Base-by-base conservation (phyloP, 345 rosid species). In the Chamaenerion angustifolium region DNA sequence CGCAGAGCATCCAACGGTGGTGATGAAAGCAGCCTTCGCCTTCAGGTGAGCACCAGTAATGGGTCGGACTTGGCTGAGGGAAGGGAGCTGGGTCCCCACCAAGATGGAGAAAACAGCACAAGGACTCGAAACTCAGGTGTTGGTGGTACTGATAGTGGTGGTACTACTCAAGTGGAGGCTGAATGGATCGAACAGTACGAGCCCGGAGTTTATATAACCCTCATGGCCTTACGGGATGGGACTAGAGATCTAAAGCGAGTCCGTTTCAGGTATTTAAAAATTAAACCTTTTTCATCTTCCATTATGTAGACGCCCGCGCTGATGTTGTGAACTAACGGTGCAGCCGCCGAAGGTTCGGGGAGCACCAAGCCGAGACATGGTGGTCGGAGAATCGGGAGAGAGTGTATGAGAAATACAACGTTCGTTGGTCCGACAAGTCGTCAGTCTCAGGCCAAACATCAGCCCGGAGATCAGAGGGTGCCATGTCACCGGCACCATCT, bases 361-460 rank as follows among this genome's bases (percentile, higher is more conserved):
- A 92, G 79, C 93, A 92, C 49, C 95, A 92, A 62, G 98, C 96
- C 11, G 93, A 87, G 68, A 68, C 73, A 0, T 92, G 98, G 96
- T 92, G 98, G 98, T 80, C 90, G n/a, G 96, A 92, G 75, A 92
- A 92, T 56, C 95, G 96, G 0, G 95, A 82, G 50, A 92, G 67
- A 69, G 96, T 92, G 49, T 84, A 84, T 13, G 88, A 80, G 53
- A 75, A 61, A 63, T 84, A 87, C 68, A 84, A 84, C 46, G 94
- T 92, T 23, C 78, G 82, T 3, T 87, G 83, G 52, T 65, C 87
- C 6, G 95, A 92, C 45, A 84, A 76, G 62, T 52, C 83, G 55
- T 73, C 90, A 16, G 73, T 67, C 25, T 58, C 87, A 49, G 66
- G 83, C 48, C 81, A 68, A 63, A 64, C 69, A 8, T 31, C 37